phyloP scores from a whole-genome alignment of 2,329 filamentous ascomycete genomes.

The Beauveria scarabaeidicola region DNA sequence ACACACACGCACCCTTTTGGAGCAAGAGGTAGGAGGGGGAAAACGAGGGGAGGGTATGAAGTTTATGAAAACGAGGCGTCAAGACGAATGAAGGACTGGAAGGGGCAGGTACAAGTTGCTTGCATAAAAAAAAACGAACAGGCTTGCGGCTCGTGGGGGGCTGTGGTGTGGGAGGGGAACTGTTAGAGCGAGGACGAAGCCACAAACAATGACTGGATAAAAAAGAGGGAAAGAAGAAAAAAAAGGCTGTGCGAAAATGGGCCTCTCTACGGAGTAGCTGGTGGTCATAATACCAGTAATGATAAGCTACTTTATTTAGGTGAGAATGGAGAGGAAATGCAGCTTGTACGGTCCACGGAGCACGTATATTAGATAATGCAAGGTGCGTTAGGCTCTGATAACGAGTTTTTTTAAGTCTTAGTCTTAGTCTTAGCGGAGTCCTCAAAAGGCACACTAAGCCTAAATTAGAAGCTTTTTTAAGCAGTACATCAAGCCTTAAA shows the following conservation, averaged over 20 bases:
- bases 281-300: background rate
- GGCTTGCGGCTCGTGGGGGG: conserved; percentile 2
- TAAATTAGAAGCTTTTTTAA: too few species aligned
- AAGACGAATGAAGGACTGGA: conserved; percentile 5
- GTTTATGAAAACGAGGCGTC: background rate
- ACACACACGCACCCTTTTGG: background rate
- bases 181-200: conserved; percentile 18
- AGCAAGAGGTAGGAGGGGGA: background rate
- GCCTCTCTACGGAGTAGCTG: too few species aligned
- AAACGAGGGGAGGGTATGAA: background rate
- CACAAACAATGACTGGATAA: conserved; percentile 5
- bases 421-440: too few species aligned
- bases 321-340: conserved; percentile 7
- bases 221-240: background rate
- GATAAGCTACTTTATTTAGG: background rate
- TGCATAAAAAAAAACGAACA: background rate
- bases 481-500: too few species aligned
- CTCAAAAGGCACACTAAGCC: too few species aligned
- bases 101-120: conserved; percentile 1
- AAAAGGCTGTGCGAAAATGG: background rate
- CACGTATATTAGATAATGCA: conserved; percentile 9
- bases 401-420: too few species aligned
- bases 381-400: too few species aligned
- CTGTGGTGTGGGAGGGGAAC: background rate
- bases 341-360: conserved; percentile 13